Percentiles rank a stretch among this genome's conserved stretches.
Evolutionary conservation across 495 filamentous ascomycete genomes (phyloP).

Genomic region (Penicillium parvum): DNA sequence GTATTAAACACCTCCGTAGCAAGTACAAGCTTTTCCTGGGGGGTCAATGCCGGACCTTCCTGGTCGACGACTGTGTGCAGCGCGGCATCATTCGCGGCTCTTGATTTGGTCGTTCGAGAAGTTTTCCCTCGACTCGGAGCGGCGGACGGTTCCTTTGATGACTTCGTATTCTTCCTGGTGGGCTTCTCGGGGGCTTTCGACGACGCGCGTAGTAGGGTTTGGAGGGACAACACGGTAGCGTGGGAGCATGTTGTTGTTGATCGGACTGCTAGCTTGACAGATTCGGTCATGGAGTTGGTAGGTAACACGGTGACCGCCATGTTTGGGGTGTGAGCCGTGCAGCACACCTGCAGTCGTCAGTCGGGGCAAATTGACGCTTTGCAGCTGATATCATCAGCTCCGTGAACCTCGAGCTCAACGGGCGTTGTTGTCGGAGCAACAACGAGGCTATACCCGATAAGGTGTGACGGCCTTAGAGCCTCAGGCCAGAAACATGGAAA

Average conservation of each 20-base stretch:
- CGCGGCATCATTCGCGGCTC: slow-evolving; percentile 22
- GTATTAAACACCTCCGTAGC: slow-evolving; percentile 80
- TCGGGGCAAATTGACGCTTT: slow-evolving; percentile 12
- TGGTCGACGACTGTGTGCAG: slow-evolving; percentile 30
- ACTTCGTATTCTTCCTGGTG: slow-evolving; percentile 21
- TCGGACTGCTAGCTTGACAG: slow-evolving; percentile 46
- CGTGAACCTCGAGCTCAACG: slow-evolving; percentile 13
- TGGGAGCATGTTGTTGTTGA: slow-evolving; percentile 47
- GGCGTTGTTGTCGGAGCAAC: slow-evolving; percentile 43
- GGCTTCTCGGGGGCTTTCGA: slow-evolving; percentile 27
- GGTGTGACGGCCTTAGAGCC: slow-evolving; percentile 16
- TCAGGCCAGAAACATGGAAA: slow-evolving; percentile 13
- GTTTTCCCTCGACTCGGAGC: slow-evolving; percentile 31
- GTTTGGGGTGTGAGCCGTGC: slow-evolving; percentile 3
- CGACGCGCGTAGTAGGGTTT: slow-evolving; percentile 38
- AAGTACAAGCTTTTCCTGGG: slow-evolving; percentile 62
- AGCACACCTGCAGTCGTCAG: slow-evolving; percentile 16
- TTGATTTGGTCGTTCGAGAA: slow-evolving; percentile 32
- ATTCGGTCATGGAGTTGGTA: slow-evolving; percentile 35
- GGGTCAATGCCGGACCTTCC: slow-evolving; percentile 40
- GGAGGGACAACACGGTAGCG: slow-evolving; percentile 42
- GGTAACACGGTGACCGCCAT: slow-evolving; percentile 41
- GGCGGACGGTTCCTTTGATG: slow-evolving; percentile 15
- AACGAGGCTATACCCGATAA: slow-evolving; percentile 17
- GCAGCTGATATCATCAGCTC: slow-evolving; percentile 25